phyloP scores from a whole-genome alignment of 768 basidiomycete species.

The Boletellus emodensis region DNA sequence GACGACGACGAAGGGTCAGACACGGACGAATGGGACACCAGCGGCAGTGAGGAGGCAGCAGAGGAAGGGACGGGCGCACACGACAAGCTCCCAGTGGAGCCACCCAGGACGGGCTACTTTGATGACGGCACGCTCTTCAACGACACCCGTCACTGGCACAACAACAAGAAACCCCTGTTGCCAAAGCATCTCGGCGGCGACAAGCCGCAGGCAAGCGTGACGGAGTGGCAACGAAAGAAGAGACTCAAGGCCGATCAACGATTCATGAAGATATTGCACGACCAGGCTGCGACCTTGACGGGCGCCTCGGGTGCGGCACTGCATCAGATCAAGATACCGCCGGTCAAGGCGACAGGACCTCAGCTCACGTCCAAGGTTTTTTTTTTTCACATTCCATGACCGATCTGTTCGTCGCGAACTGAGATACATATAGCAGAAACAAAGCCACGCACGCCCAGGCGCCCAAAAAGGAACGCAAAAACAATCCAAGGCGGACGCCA shows the following conservation, averaged over 20 bases:
- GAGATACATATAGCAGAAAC: conserved; percentile 12
- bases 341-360: conserved; percentile 29
- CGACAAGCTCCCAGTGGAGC: neutral
- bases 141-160: conserved; percentile 63
- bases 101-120: conserved; percentile 21
- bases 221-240: conserved; percentile 36
- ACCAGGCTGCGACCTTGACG: conserved; percentile 58
- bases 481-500: conserved; percentile 36
- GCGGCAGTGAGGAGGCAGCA: conserved; percentile 19
- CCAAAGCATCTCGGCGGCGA: conserved; percentile 54
- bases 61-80: neutral
- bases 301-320: conserved; percentile 56
- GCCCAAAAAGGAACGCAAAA: conserved; percentile 28
- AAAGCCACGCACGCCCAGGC: conserved; percentile 6
- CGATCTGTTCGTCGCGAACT: neutral
- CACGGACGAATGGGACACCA: conserved; percentile 20
- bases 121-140: conserved; percentile 42
- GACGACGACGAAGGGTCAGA: conserved; percentile 13
- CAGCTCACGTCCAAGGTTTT: conserved; percentile 12
- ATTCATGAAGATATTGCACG: conserved; percentile 53
- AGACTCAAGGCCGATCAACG: conserved; percentile 46
- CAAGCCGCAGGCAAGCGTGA: conserved; percentile 23
- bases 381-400: neutral
- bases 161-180: conserved; percentile 41
- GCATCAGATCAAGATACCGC: conserved; percentile 50